Evolutionary conservation across 2,329 filamentous ascomycete species (phyloP).

Genomic region (Calonectria henricotiae): DNA sequence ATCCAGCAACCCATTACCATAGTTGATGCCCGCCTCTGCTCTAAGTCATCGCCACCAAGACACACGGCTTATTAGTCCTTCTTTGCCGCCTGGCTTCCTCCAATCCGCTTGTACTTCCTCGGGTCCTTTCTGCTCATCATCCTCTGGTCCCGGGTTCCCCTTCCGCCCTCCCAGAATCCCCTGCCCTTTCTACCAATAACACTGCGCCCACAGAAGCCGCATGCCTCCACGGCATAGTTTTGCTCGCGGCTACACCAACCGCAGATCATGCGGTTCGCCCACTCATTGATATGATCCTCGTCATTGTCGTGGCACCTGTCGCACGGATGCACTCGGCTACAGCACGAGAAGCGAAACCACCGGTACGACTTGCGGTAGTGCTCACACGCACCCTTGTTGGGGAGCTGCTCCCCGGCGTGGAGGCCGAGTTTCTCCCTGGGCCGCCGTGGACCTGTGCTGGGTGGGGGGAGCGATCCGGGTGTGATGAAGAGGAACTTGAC

Average conservation of each 20-base stretch:
- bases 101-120: constrained; percentile 79
- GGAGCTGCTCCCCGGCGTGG: constrained; percentile 71
- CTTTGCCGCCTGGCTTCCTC: constrained; percentile 52
- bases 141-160: constrained; percentile 81
- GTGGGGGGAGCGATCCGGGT: constrained; percentile 64
- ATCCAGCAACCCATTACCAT: background rate
- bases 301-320: constrained; percentile 83
- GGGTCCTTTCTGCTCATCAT: constrained; percentile 85
- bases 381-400: constrained; percentile 68
- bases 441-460: constrained; percentile 62
- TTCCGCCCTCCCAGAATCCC: constrained; percentile 92
- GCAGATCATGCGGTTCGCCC: constrained; percentile 88
- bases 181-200: constrained; percentile 77
- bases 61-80: constrained; percentile 29
- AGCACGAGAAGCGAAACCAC: constrained; percentile 79
- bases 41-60: constrained; percentile 10
- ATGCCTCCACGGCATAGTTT: constrained; percentile 83
- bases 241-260: constrained; percentile 87
- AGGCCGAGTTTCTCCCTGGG: constrained; percentile 72
- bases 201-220: constrained; percentile 79
- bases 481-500: constrained; percentile 84
- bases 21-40: background rate
- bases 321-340: constrained; percentile 73
- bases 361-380: constrained; percentile 75
- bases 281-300: constrained; percentile 83